Evolutionary conservation across 352 stramenopile genomes (phyloP), one percentile per base, ranked within the genome.

Genomic region (Hyaloperonospora brassicae): DNA sequence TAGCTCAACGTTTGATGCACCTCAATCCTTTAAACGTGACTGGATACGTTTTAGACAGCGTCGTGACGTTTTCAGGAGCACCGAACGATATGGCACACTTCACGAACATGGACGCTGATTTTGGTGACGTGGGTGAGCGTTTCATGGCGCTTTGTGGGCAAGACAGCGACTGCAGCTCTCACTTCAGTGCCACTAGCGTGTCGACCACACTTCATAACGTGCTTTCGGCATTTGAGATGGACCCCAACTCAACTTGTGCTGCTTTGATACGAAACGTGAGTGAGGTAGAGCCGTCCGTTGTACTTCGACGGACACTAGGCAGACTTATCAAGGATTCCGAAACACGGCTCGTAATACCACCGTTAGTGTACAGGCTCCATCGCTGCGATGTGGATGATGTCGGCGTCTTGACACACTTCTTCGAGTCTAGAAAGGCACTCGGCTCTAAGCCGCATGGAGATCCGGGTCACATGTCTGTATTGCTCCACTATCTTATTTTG

Each of bases 1-100:
- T 81, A 7, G 61, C 78, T 3, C 69, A 85, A 50, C 69, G 72
- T 10, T 21, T 78, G 8, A 76, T 83, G 14, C 74, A 82, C 34
- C 40, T 31, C 27, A 31, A 31, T 31, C 27, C 27, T 3, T 31
- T 7, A 31, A 31, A 31, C 7, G 27, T 31, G 47, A 61, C 55
- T 14, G 74, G 74, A 9, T 86, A 84, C 47, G 56, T 79, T 31
- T 48, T 86, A 10, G 72, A 86, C 27, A 63, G 70, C 13, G 47
- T 82, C 6, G 53, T 50, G 0, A 78, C 71, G 21, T 61, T 41
- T 9, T 80, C 71, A 2, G 74, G 74, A 5, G 40, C 59, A 7
- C 48, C 61, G 13, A 42, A 51, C 5, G 55, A 62, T 36, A 62
- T 52, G 22, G 64, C 64, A 17, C 74, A 72, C 46, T 70, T 68